Conservation (phyloP, 805 yeast species). For the Pichia deserticola region DNA sequence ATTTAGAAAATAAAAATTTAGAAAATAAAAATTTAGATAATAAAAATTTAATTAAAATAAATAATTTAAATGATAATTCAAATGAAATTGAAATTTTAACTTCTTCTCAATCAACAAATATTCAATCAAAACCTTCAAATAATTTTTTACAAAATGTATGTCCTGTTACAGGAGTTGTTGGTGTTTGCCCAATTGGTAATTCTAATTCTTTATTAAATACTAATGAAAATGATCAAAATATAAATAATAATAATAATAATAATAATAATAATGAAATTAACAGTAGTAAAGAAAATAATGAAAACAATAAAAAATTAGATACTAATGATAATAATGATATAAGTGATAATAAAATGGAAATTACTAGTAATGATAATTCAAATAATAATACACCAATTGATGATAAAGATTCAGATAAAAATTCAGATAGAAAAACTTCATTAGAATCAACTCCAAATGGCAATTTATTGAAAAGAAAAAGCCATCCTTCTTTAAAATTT, state of each 20-base stretch:
- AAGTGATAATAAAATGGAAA: no score
- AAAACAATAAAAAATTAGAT: no score
- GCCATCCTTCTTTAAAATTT: conserved; percentile 7
- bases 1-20: conserved; percentile 5
- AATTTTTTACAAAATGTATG: conserved; percentile 6
- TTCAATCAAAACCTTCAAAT: neutral
- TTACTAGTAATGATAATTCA: neutral
- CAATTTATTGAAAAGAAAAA: neutral
- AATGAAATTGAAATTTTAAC: conserved; percentile 6
- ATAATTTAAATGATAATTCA: neutral
- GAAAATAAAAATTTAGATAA: no score
- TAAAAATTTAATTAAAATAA: conserved; percentile 1
- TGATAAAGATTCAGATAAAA: no score
- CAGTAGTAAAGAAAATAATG: no score
- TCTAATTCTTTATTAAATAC: neutral
- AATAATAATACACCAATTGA: neutral
- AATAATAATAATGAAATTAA: no score
- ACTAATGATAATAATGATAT: no score
- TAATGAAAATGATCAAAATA: no score
- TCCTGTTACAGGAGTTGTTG: conserved; percentile 20
- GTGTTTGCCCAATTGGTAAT: conserved; percentile 19
- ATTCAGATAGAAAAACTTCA: no score
- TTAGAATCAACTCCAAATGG: no score
- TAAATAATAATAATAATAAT: neutral
- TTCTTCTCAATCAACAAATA: neutral